Evolutionary conservation across 768 basidiomycete species (phyloP), one percentile per base, ranked within the genome.

Genomic region (Auricularia sp.): DNA sequence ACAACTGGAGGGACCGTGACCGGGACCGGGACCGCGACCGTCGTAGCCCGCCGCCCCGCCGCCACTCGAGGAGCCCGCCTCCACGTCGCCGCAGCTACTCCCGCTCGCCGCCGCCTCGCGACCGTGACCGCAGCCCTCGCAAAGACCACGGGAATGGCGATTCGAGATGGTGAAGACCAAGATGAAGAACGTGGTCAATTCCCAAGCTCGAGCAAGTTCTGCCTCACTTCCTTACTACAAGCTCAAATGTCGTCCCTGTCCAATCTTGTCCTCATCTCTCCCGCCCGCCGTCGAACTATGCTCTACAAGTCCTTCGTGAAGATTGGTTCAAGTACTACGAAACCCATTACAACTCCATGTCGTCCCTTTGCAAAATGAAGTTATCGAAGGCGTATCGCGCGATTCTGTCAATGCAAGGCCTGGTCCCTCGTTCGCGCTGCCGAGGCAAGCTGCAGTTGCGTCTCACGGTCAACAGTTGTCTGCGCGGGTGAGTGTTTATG

Each of bases 1-100:
- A 68, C 44, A 23, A 54, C 58, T 64, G 77, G 14, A 72, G 74
- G 65, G 78, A 77, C 62, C 73, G 77, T 39, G 18, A 61, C 16
- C 44, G 64, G 39, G 29, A 29, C 29, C 29, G 29, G 29, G 29
- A 29, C 62, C 73, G 77, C 44, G 18, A 61, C 16, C 44, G 64
- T 51, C 11, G 61, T 12, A 53, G 64, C 53, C 61, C 62, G 18
- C 47, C 64, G 39, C 64, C 62, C n/a, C 33, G 65, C 23, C 67
- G 64, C 62, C 34, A 29, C 56, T 59, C 56, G 16, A 14, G 56
- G 18, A 51, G 47, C 47, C 47, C 47, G 6, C 34, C 56, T 4
- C 56, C 56, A 6, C 56, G 56, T 23, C 56, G 56, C 18, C 56
- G 56, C 56, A 33, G 29, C 29, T 18, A 29, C 56, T 59, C 56